Evolutionary conservation across 768 basidiomycete species (phyloP).

Genomic region (Coprinopsis strossmayeri): DNA sequence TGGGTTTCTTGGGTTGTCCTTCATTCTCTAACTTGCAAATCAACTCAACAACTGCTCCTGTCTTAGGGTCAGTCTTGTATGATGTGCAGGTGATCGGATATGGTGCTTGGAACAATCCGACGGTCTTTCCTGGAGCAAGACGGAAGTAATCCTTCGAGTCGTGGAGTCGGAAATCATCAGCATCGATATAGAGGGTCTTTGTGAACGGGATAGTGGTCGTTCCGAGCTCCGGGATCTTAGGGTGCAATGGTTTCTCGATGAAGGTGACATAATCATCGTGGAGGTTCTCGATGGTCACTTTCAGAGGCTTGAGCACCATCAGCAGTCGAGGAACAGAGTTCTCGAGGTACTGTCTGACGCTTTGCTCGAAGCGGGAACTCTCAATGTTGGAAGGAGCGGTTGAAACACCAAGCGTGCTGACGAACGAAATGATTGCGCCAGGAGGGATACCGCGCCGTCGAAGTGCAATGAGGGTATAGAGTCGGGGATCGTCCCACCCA

Average conservation of each 20-base stretch:
- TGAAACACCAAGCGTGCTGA: conserved; percentile 91
- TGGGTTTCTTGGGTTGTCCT: conserved; percentile 67
- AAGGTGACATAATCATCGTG: conserved; percentile 76
- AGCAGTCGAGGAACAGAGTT: conserved; percentile 79
- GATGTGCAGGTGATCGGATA: conserved; percentile 91
- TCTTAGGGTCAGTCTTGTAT: conserved; percentile 66
- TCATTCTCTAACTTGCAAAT: conserved; percentile 72
- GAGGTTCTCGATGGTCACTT: conserved; percentile 87
- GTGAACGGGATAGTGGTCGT: conserved; percentile 80
- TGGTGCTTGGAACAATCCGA: conserved; percentile 92
- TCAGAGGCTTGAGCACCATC: conserved; percentile 88
- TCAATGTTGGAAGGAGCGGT: conserved; percentile 80
- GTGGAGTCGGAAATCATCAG: conserved; percentile 85
- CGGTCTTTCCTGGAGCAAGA: conserved; percentile 94
- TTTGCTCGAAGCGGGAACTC: conserved; percentile 83
- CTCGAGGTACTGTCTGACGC: conserved; percentile 86
- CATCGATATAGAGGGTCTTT: conserved; percentile 85
- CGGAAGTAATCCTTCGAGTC: conserved; percentile 97
- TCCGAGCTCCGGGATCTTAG: conserved; percentile 87
- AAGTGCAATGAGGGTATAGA: conserved; percentile 94
- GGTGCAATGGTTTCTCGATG: conserved; percentile 90
- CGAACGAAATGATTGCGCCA: conserved; percentile 89
- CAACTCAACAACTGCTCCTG: conserved; percentile 75
- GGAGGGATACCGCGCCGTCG: conserved; percentile 96
- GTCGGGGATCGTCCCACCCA: conserved; percentile 96